Evolutionary conservation across 2,329 filamentous ascomycete genomes (phyloP).

Genomic region (Sclerotinia borealis): DNA sequence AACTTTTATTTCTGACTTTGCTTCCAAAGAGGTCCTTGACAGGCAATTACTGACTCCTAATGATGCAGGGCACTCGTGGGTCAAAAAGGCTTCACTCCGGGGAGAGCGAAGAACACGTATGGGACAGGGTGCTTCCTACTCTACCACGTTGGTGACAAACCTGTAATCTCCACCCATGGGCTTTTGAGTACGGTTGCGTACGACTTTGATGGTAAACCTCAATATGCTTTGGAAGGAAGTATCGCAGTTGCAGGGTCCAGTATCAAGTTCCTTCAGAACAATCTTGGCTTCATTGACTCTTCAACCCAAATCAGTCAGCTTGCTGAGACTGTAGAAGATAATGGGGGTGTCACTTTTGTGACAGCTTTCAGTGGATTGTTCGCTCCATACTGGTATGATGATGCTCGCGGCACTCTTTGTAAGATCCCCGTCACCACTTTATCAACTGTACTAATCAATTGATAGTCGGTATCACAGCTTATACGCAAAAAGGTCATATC

Average conservation of each 20-base stretch:
- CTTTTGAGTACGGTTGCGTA: constrained; percentile 73
- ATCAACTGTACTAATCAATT: constrained; percentile 11
- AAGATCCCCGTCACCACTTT: constrained; percentile 26
- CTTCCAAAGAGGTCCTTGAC: too few relatives aligned
- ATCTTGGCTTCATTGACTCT: constrained; percentile 55
- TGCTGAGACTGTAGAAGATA: constrained; percentile 58
- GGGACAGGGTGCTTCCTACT: constrained; percentile 80
- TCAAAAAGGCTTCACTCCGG: constrained; percentile 70
- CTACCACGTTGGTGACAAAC: constrained; percentile 75
- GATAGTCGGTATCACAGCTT: constrained; percentile 59
- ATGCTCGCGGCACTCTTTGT: constrained; percentile 66
- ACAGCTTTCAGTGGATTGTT: constrained; percentile 69
- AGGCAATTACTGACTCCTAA: too few relatives aligned
- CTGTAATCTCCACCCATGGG: constrained; percentile 72
- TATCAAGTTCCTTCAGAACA: constrained; percentile 66
- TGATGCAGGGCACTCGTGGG: constrained; percentile 78
- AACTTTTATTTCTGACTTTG: too few relatives aligned
- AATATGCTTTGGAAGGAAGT: constrained; percentile 72
- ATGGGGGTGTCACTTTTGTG: constrained; percentile 63
- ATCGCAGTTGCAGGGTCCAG: constrained; percentile 72
- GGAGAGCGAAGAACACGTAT: constrained; percentile 79
- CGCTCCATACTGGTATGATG: constrained; percentile 71
- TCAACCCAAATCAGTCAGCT: constrained; percentile 59
- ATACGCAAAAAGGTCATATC: constrained; percentile 65
- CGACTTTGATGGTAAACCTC: constrained; percentile 63